Evolutionary conservation across 495 filamentous ascomycete genomes (phyloP).

Genomic region (Hypoxylon cercidicola): DNA sequence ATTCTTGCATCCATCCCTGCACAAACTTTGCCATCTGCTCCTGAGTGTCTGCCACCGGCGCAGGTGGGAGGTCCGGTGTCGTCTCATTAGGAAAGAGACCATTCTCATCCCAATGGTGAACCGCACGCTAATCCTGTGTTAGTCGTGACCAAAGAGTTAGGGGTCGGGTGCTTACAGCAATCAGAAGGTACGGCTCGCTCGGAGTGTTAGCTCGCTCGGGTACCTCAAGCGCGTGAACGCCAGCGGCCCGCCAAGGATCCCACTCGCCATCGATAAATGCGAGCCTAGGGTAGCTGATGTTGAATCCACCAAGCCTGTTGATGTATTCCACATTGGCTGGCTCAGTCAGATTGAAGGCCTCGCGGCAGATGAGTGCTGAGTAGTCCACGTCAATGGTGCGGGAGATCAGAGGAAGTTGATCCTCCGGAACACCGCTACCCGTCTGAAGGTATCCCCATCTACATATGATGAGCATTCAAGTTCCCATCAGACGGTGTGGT

Average conservation of each 20-base stretch:
- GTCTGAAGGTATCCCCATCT: conserved; percentile 78
- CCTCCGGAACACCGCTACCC: conserved; percentile 67
- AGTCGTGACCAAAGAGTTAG: background rate
- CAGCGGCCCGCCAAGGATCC: conserved; percentile 77
- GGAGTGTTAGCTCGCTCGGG: conserved; percentile 61
- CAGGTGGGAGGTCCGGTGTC: conserved; percentile 61
- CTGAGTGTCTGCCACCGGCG: conserved; percentile 64
- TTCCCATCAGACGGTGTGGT: background rate
- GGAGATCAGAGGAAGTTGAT: conserved; percentile 71
- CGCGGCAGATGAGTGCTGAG: conserved; percentile 61
- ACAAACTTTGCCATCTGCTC: conserved; percentile 67
- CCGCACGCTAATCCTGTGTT: conserved; percentile 46
- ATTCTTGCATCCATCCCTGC: conserved; percentile 71
- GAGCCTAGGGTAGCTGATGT: conserved; percentile 70
- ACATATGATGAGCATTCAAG: conserved; percentile 44
- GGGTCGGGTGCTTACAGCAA: conserved; percentile 51
- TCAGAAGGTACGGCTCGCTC: conserved; percentile 69
- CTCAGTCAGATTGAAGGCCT: conserved; percentile 70
- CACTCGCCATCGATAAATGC: conserved; percentile 74
- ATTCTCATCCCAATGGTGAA: conserved; percentile 81
- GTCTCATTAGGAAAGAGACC: conserved; percentile 71
- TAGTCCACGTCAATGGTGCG: conserved; percentile 68
- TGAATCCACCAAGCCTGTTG: conserved; percentile 76
- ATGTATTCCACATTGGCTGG: conserved; percentile 65
- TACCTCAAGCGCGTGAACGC: conserved; percentile 66